phyloP scores from a whole-genome alignment of 495 filamentous ascomycete genomes.

The Podospora appendiculata region DNA sequence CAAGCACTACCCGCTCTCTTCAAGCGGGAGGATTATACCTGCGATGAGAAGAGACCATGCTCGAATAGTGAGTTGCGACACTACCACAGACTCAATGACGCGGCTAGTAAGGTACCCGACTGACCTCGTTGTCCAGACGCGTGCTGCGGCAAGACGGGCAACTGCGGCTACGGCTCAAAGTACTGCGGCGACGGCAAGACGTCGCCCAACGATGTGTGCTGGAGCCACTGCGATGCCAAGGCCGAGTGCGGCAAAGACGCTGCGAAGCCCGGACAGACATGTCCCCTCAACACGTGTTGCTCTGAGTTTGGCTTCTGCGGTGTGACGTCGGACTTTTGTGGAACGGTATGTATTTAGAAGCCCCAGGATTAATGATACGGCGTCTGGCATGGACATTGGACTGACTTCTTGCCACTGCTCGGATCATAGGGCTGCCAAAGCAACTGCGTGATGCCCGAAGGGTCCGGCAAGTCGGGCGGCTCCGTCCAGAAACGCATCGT shows the following conservation, averaged over 20 bases:
- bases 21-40: too few relatives aligned
- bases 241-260: not conserved
- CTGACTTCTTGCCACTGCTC: too few relatives aligned
- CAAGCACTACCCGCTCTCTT: too few relatives aligned
- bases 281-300: slow-evolving; percentile 18
- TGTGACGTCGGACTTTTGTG: slow-evolving; percentile 19
- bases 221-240: not conserved
- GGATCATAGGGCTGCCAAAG: slow-evolving; percentile 11
- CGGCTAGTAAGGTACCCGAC: too few relatives aligned
- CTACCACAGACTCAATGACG: too few relatives aligned
- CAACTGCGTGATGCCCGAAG: slow-evolving; percentile 7
- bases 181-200: not conserved
- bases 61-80: too few relatives aligned
- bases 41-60: too few relatives aligned
- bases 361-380: too few relatives aligned
- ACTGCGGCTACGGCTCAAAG: not conserved
- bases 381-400: slow-evolving; percentile 9
- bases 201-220: not conserved
- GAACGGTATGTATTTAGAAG: slow-evolving; percentile 4
- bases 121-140: not conserved
- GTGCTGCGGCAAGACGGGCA: not conserved
- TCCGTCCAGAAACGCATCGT: slow-evolving; percentile 10
- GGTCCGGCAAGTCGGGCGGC: not conserved
- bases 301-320: slow-evolving; percentile 20
- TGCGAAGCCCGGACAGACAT: not conserved